A percentile compares a stretch with the other conserved stretches of the same genome.
These are phyloP conservation scores for Strigomonas galati DNA, from an alignment of 208 protist species.

Conservation along the genomic window DNA sequence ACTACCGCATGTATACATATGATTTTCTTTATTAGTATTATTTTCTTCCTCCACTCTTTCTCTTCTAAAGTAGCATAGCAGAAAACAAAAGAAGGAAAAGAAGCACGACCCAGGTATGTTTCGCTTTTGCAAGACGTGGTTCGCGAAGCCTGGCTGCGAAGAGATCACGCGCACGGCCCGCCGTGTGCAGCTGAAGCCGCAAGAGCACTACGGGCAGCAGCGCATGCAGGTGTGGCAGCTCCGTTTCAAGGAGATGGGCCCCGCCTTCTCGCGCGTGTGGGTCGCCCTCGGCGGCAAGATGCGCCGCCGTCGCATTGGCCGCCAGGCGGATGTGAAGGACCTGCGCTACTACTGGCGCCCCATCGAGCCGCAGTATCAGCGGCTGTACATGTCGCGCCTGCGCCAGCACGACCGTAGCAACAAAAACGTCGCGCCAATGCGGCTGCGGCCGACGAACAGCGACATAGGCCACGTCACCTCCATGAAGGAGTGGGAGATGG, in stretches of 20 bases:
- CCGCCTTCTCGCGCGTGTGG: constrained; percentile 79
- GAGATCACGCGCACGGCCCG: constrained; percentile 73
- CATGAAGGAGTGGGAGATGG: constrained; percentile 71
- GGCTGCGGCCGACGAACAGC: constrained; percentile 63
- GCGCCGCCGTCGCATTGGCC: constrained; percentile 84
- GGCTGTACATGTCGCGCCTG: constrained; percentile 86
- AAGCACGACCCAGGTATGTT: constrained; percentile 39
- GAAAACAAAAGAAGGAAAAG: no score
- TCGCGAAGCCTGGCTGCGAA: constrained; percentile 82
- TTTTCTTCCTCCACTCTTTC: constrained; percentile 9
- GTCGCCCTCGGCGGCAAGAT: constrained; percentile 89
- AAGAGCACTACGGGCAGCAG: constrained; percentile 62
- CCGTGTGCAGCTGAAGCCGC: constrained; percentile 66
- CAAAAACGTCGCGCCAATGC: constrained; percentile 47
- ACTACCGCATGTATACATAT: no score
- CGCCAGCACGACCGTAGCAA: constrained; percentile 69
- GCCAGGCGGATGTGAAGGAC: constrained; percentile 87
- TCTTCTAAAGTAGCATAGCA: no score
- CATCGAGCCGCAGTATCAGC: constrained; percentile 90
- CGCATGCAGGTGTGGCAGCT: constrained; percentile 87
- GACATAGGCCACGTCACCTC: constrained; percentile 62
- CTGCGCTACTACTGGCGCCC: constrained; percentile 88
- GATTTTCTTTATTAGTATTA: not conserved
- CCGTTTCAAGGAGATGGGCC: constrained; percentile 90
- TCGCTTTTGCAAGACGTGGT: constrained; percentile 30